A percentile compares a stretch with the other conserved stretches of the same genome.
Evolutionary conservation across 257 asterid species (phyloP).

Genomic region (Buddleja alternifolia): DNA sequence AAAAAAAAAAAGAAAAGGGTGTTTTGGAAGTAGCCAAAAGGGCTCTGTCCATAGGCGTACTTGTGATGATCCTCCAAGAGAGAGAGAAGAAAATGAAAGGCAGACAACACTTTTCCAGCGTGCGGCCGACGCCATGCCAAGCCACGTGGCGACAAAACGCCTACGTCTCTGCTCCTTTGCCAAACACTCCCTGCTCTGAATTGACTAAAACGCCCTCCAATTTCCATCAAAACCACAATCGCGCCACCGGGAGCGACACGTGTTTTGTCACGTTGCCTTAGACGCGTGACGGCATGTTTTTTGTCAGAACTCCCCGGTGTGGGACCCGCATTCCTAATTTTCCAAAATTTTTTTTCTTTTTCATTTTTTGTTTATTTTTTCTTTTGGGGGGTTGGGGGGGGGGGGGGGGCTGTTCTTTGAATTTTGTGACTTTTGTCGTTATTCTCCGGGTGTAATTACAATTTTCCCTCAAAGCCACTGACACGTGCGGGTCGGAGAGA

Average conservation of each 20-base stretch:
- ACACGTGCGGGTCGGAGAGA: slow-evolving; percentile 34
- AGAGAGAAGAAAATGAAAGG: background rate
- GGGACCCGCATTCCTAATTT: slow-evolving; percentile 29
- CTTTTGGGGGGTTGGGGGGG: background rate
- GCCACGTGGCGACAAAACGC: slow-evolving; percentile 33
- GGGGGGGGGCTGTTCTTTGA: slow-evolving; percentile 30
- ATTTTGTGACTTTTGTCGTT: slow-evolving; percentile 46
- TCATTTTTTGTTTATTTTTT: background rate
- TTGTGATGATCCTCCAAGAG: background rate
- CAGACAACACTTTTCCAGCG: slow-evolving; percentile 26
- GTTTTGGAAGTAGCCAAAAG: slow-evolving; percentile 43
- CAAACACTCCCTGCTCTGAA: background rate
- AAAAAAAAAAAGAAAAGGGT: no score
- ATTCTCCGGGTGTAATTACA: slow-evolving; percentile 6
- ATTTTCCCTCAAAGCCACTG: background rate
- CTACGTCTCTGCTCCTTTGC: background rate
- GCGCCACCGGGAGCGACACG: slow-evolving; percentile 29
- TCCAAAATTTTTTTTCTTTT: background rate
- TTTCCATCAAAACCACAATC: slow-evolving; percentile 10
- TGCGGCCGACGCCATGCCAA: slow-evolving; percentile 36
- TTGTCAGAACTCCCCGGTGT: slow-evolving; percentile 34
- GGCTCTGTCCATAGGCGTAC: slow-evolving; percentile 22
- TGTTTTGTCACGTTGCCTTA: slow-evolving; percentile 42
- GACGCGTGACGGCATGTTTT: slow-evolving; percentile 55
- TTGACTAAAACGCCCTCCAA: slow-evolving; percentile 31